These are phyloP conservation scores for Aureobasidium sp. DNA, from an alignment of 2,329 filamentous ascomycete genomes.

Conservation along the genomic window DNA sequence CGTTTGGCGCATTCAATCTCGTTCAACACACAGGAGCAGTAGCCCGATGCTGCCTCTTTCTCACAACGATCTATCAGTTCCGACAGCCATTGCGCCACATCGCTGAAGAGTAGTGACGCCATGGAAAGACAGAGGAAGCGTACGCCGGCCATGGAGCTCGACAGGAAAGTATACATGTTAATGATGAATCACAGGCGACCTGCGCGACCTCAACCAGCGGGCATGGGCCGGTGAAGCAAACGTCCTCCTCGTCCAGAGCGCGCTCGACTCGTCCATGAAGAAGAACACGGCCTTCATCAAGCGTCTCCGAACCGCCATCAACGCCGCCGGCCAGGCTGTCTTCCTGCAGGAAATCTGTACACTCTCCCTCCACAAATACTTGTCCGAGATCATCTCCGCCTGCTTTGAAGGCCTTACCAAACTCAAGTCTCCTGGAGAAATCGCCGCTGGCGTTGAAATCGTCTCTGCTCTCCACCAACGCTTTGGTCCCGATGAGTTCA, in stretches of 20 bases:
- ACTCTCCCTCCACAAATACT: conserved; percentile 88
- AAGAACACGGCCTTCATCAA: conserved; percentile 99
- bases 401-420: conserved; percentile 91
- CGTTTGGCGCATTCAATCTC: not conserved
- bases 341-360: conserved; percentile 87
- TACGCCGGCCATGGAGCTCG: conserved; percentile 23
- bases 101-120: conserved; percentile 19
- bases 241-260: conserved; percentile 67
- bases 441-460: conserved; percentile 85
- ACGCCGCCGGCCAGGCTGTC: conserved; percentile 67
- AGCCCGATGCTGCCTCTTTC: conserved; percentile 8
- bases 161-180: conserved; percentile 8
- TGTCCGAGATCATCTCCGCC: conserved; percentile 93
- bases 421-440: conserved; percentile 84
- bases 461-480: conserved; percentile 93
- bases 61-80: not conserved
- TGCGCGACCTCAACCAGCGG: conserved; percentile 79
- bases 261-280: conserved; percentile 90
- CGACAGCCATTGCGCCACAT: not conserved
- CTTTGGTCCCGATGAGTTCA: conserved; percentile 86
- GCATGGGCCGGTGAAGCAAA: conserved; percentile 88
- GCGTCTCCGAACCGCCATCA: conserved; percentile 83
- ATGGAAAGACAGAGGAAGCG: conserved; percentile 48
- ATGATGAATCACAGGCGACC: conserved; percentile 57
- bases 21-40: not conserved